These are phyloP conservation scores for Alternaria metachromatica DNA, from an alignment of 2,329 filamentous ascomycete species.

Conservation along the genomic window DNA sequence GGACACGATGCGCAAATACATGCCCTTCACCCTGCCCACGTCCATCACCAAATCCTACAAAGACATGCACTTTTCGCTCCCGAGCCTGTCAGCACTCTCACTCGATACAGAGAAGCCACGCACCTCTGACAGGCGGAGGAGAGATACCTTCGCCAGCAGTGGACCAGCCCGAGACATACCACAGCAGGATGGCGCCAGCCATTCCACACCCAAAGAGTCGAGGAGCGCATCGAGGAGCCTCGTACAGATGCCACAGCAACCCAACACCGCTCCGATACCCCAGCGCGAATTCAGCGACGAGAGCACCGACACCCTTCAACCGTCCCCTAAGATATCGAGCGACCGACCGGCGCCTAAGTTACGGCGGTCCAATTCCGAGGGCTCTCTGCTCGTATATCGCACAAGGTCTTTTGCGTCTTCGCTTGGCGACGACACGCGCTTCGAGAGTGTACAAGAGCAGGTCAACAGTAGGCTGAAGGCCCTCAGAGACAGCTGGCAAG, in stretches of 20 bases:
- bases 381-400: conserved; percentile 75
- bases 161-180: conserved; percentile 13
- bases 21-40: conserved; percentile 45
- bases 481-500: conserved; percentile 84
- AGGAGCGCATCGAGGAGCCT: conserved; percentile 8
- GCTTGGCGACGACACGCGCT: conserved; percentile 81
- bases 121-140: conserved; percentile 19
- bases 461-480: conserved; percentile 90
- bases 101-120: conserved; percentile 26
- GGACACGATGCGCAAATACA: conserved; percentile 45
- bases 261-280: conserved; percentile 20
- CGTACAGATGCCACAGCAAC: conserved; percentile 16
- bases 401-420: conserved; percentile 80
- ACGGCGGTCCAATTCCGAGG: conserved; percentile 73
- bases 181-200: conserved; percentile 31
- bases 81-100: conserved; percentile 40
- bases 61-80: conserved; percentile 47
- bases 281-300: conserved; percentile 27
- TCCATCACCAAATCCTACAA: conserved; percentile 46
- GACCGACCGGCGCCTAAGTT: conserved; percentile 48
- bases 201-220: conserved; percentile 16
- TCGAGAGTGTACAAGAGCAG: conserved; percentile 80
- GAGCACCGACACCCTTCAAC: conserved; percentile 24
- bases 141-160: conserved; percentile 21
- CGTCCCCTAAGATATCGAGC: conserved; percentile 9